These are phyloP conservation scores for Sindora glabra DNA, from an alignment of 306 rosid species.

Conservation along the genomic window DNA sequence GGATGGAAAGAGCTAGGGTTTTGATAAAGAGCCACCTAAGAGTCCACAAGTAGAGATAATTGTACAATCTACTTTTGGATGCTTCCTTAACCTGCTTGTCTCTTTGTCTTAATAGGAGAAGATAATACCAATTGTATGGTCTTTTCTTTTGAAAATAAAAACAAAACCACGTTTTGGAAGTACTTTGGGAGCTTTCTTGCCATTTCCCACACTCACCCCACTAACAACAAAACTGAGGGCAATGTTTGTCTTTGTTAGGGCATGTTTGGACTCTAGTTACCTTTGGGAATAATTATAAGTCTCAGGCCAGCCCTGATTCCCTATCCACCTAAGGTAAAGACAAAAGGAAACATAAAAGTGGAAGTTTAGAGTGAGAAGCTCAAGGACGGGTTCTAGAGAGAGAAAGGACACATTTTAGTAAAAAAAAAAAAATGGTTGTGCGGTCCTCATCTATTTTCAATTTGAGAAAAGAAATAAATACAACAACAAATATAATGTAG, in stretches of 20 bases:
- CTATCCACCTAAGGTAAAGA: slow-evolving; percentile 41
- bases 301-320: slow-evolving; percentile 47
- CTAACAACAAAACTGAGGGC: slow-evolving; percentile 39
- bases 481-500: no score
- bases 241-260: slow-evolving; percentile 58
- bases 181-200: slow-evolving; percentile 25
- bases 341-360: slow-evolving; percentile 32
- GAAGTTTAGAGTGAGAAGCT: slow-evolving; percentile 4
- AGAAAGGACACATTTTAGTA: not conserved
- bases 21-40: slow-evolving; percentile 26
- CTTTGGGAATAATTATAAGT: slow-evolving; percentile 43
- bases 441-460: no score
- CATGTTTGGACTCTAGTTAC: slow-evolving; percentile 44
- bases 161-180: slow-evolving; percentile 43
- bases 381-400: slow-evolving; percentile 17
- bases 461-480: no score
- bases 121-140: slow-evolving; percentile 51
- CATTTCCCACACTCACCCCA: slow-evolving; percentile 35
- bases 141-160: slow-evolving; percentile 33
- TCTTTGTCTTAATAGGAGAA: slow-evolving; percentile 44
- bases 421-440: no score
- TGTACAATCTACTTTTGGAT: slow-evolving; percentile 38
- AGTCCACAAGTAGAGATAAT: slow-evolving; percentile 46
- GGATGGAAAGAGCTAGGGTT: slow-evolving; percentile 4
- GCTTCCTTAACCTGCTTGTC: slow-evolving; percentile 29